Percentiles rank a stretch among this genome's conserved stretches.
phyloP scores from a whole-genome alignment of 305 asterid species.

The Fraxinus platypoda region DNA sequence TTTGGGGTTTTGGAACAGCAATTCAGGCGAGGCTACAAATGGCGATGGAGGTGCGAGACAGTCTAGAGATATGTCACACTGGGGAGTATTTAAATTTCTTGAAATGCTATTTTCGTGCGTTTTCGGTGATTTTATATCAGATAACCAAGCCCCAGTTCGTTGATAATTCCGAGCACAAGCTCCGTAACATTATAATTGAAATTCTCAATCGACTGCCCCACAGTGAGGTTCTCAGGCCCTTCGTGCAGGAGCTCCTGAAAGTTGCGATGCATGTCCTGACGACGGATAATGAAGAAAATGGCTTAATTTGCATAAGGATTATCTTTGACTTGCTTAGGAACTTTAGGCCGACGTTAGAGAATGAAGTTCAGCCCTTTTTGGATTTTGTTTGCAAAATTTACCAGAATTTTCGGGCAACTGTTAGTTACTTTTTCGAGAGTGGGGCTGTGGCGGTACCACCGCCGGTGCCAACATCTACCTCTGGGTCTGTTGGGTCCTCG shows the following conservation, averaged over 20 bases:
- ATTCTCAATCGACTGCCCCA: slow-evolving; percentile 95
- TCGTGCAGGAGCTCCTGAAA: slow-evolving; percentile 91
- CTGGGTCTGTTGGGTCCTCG: slow-evolving; percentile 65
- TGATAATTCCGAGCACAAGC: slow-evolving; percentile 90
- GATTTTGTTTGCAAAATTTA: slow-evolving; percentile 97
- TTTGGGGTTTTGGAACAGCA: slow-evolving; percentile 45
- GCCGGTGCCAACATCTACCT: slow-evolving; percentile 57
- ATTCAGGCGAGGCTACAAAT: slow-evolving; percentile 84
- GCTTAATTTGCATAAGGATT: slow-evolving; percentile 88
- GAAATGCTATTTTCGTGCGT: slow-evolving; percentile 86
- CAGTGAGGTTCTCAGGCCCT: slow-evolving; percentile 93
- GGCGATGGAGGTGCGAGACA: slow-evolving; percentile 99
- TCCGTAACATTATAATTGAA: slow-evolving; percentile 80
- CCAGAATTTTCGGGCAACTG: slow-evolving; percentile 89
- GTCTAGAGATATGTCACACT: slow-evolving; percentile 97
- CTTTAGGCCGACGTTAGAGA: slow-evolving; percentile 86
- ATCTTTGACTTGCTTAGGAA: slow-evolving; percentile 95
- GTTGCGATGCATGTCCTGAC: slow-evolving; percentile 95
- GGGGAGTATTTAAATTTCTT: slow-evolving; percentile 96
- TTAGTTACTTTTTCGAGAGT: slow-evolving; percentile 88
- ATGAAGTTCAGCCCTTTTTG: slow-evolving; percentile 96
- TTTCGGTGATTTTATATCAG: slow-evolving; percentile 67
- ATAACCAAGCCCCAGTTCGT: slow-evolving; percentile 84
- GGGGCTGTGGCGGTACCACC: slow-evolving; percentile 87
- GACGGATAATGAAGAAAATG: slow-evolving; percentile 90